These are phyloP conservation scores for Psidium guajava DNA, from an alignment of 345 rosid species.

Conservation along the genomic window DNA sequence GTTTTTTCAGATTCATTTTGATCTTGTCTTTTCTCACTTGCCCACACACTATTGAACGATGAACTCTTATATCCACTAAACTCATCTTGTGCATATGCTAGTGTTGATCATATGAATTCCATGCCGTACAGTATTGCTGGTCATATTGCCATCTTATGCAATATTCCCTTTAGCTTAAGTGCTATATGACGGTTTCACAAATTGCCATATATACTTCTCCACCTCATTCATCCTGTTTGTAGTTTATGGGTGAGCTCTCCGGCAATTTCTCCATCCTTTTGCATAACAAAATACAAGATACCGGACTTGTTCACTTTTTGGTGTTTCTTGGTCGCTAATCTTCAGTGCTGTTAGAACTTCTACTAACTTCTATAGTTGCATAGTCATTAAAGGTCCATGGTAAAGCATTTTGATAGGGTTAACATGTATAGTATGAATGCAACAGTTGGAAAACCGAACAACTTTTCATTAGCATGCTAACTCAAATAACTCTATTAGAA, in stretches of 20 bases:
- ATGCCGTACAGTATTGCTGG: background rate
- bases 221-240: background rate
- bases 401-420: background rate
- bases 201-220: background rate
- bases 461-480: background rate
- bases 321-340: background rate
- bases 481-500: background rate
- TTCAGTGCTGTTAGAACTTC: background rate
- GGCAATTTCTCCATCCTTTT: background rate
- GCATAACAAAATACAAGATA: background rate
- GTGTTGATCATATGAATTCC: background rate
- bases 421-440: background rate
- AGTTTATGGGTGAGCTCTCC: background rate
- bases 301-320: background rate
- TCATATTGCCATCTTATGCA: background rate
- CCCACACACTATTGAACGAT: background rate
- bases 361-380: background rate
- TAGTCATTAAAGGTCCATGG: background rate
- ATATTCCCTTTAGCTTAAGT: background rate
- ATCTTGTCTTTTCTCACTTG: background rate
- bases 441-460: background rate
- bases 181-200: background rate
- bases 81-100: background rate
- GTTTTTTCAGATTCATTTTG: background rate
- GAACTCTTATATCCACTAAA: background rate